A percentile compares a stretch with the other conserved stretches of the same genome.
phyloP scores from a whole-genome alignment of 495 filamentous ascomycete genomes.

The Aspergillus kassunensis region DNA sequence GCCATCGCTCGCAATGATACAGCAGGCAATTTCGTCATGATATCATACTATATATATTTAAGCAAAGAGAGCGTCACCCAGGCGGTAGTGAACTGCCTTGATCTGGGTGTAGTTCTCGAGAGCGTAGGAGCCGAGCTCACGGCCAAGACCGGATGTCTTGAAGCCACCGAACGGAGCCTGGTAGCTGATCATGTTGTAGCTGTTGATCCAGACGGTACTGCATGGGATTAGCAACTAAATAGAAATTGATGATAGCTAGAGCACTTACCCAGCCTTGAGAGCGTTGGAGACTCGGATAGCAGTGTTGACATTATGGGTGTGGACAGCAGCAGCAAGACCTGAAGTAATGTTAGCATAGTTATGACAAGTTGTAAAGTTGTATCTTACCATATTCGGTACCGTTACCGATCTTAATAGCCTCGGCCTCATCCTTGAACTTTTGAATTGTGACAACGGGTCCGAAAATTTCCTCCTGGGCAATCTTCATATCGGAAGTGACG shows the following conservation, averaged over 20 bases:
- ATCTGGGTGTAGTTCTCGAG: conserved; percentile 88
- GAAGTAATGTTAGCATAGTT: conserved; percentile 1
- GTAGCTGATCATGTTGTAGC: conserved; percentile 81
- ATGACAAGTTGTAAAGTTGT: not conserved
- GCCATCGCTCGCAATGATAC: not conserved
- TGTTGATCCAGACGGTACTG: conserved; percentile 91
- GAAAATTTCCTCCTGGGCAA: conserved; percentile 98
- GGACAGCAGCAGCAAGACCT: conserved; percentile 85
- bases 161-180: conserved; percentile 85
- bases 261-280: conserved; percentile 63
- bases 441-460: conserved; percentile 89
- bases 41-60: conserved; percentile 21
- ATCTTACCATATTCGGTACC: conserved; percentile 62
- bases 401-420: conserved; percentile 80
- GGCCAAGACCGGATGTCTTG: conserved; percentile 91
- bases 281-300: conserved; percentile 82
- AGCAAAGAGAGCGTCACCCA: conserved; percentile 61
- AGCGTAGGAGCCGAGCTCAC: conserved; percentile 91
- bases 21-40: conserved; percentile 6
- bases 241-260: not conserved
- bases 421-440: conserved; percentile 89
- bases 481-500: conserved; percentile 90
- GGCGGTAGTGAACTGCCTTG: conserved; percentile 62
- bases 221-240: conserved; percentile 13
- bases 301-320: conserved; percentile 91